Percentiles rank a stretch among this genome's conserved stretches.
phyloP scores from a whole-genome alignment of 108 stramenopile species.

The Conticribra guillardii region DNA sequence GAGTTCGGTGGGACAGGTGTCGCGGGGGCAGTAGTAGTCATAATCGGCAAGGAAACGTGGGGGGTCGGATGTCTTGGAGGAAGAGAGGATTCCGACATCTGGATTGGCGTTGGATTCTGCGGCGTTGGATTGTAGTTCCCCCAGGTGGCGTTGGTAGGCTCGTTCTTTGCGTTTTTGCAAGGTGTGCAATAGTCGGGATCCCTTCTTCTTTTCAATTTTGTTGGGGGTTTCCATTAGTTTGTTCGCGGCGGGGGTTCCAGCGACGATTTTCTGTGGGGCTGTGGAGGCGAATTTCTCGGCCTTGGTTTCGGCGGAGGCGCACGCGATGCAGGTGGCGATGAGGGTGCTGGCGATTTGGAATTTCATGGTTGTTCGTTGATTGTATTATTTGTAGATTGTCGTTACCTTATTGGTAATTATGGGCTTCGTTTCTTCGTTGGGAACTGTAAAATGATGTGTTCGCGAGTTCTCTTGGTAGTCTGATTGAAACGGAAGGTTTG shows the following conservation, averaged over 20 bases:
- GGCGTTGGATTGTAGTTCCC: not conserved
- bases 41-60: slow-evolving; percentile 3
- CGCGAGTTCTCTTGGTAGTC: too few relatives aligned
- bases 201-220: slow-evolving; percentile 6
- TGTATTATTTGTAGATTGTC: too few relatives aligned
- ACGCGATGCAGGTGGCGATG: slow-evolving; percentile 14
- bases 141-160: not conserved
- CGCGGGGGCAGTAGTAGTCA: slow-evolving; percentile 46
- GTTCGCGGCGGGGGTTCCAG: slow-evolving; percentile 3
- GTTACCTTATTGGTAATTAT: too few relatives aligned
- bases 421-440: too few relatives aligned
- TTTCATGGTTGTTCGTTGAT: slow-evolving; percentile 27
- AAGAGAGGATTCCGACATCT: slow-evolving; percentile 40
- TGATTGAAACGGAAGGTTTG: too few relatives aligned
- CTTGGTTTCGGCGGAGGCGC: not conserved
- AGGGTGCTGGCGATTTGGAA: slow-evolving; percentile 8
- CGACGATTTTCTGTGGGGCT: not conserved
- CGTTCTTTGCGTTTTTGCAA: not conserved
- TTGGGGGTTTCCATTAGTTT: slow-evolving; percentile 15
- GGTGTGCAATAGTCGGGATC: not conserved
- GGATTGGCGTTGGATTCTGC: not conserved
- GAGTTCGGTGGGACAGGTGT: slow-evolving; percentile 43
- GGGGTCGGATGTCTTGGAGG: slow-evolving; percentile 15
- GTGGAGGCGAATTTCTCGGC: slow-evolving; percentile 3
- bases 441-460: too few relatives aligned